Evolutionary conservation across 371 early-diverging fungal species (phyloP).

Genomic region (Mucor indicus): DNA sequence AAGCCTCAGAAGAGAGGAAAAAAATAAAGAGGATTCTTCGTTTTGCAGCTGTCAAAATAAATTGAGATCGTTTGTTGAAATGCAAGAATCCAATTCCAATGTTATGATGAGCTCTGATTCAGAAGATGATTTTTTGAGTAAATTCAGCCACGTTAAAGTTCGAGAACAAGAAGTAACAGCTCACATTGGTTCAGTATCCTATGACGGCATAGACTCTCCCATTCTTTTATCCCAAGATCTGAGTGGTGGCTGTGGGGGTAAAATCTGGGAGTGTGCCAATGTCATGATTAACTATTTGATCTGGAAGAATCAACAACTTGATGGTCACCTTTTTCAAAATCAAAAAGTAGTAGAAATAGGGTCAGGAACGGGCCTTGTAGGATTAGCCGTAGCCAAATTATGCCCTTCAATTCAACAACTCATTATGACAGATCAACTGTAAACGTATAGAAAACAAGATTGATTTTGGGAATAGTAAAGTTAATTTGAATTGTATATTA

Average conservation of each 20-base stretch:
- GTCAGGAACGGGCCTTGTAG: slow-evolving; percentile 49
- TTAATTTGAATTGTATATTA: no score
- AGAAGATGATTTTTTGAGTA: no score
- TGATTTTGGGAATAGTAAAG: no score
- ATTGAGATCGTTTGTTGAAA: no score
- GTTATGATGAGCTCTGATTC: no score
- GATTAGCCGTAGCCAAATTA: slow-evolving; percentile 35
- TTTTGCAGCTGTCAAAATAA: no score
- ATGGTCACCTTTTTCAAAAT: slow-evolving; percentile 9
- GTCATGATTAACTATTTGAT: slow-evolving; percentile 42
- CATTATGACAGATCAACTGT: slow-evolving; percentile 44
- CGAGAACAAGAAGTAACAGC: slow-evolving; percentile 12
- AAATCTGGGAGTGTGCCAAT: slow-evolving; percentile 46
- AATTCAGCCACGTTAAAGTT: no score
- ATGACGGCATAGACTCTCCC: slow-evolving; percentile 14
- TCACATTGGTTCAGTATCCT: slow-evolving; percentile 5
- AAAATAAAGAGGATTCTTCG: no score
- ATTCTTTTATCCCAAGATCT: slow-evolving; percentile 36
- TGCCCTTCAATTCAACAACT: slow-evolving; percentile 26
- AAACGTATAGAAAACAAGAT: no score
- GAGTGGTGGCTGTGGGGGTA: slow-evolving; percentile 51
- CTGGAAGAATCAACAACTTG: slow-evolving; percentile 27
- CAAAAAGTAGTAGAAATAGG: slow-evolving; percentile 40
- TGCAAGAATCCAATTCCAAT: no score
- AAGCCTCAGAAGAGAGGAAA: no score